phyloP scores from a whole-genome alignment of 306 rosid species.

The Cucumis hystrix region DNA sequence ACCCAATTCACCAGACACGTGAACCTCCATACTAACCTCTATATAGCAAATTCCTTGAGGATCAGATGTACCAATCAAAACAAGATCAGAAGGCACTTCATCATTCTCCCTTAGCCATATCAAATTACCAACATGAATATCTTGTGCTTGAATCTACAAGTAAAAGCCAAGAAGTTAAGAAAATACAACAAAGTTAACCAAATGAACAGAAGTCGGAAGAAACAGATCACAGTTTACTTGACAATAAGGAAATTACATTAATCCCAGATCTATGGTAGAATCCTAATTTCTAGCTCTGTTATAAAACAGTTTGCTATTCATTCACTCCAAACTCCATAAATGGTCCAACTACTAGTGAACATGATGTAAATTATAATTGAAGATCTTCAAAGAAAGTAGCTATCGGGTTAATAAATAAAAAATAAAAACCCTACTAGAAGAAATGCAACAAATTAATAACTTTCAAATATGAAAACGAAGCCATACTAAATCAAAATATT shows the following conservation, averaged over 20 bases:
- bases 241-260: not conserved
- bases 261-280: not conserved
- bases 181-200: conserved; percentile 11
- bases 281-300: not conserved
- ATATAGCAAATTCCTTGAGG: conserved; percentile 85
- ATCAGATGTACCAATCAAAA: conserved; percentile 89
- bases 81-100: conserved; percentile 98
- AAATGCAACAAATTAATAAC: not conserved
- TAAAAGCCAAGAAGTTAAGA: conserved; percentile 12
- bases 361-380: not conserved
- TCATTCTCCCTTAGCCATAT: conserved; percentile 97
- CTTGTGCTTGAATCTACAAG: conserved; percentile 81
- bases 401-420: not conserved
- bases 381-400: not conserved
- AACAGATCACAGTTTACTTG: not conserved
- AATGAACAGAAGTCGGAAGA: not conserved
- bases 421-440: not conserved
- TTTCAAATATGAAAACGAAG: not conserved
- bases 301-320: not conserved
- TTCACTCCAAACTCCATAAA: not conserved
- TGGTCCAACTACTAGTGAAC: not conserved
- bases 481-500: not conserved
- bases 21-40: conserved; percentile 46
- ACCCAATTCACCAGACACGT: not conserved
- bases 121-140: conserved; percentile 76